Evolutionary conservation across 345 rosid species (phyloP), one percentile per base, ranked within the genome.

Genomic region (Murraya koenigii): DNA sequence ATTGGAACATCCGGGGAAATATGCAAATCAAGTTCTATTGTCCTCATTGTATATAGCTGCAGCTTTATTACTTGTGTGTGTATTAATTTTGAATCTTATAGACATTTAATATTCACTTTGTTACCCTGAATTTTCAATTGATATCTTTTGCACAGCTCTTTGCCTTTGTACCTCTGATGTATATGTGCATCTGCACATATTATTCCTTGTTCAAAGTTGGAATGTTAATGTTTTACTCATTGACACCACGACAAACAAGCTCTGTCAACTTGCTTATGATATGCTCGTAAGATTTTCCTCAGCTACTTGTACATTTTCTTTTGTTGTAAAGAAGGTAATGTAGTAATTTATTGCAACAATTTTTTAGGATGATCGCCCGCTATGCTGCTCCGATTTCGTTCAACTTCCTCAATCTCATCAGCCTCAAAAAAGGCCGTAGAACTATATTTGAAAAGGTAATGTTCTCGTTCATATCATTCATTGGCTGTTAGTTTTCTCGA

Each of bases 201-300:
- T 97, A 93, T 81, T 97, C 99, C 62, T 89, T 94, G 84, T 93
- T 94, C 86, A 97, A 94, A 83, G 76, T 91, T 79, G 99, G 99
- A 71, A 97, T 93, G 99, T 84, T 94, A 78, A 93, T 94, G 99
- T 93, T 97, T 76, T 97, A 97, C 90, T 97, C 99, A 38, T 85
- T 97, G 59, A 97, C 99, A 62, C 97, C 98, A 3, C 87, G 97
- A 66, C 98, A 93, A 87, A 97, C 99, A 54, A 94, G 98, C 81
- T 90, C 99, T 62, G 99, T 97, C 71, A 92, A 90, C 85, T 87
- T 97, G 90, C 94, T 97, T 70, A 94, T 97, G 99, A 97, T 97
- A 83, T 94, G 99, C 91, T 97, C 98, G 98, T 97, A 85, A 90
- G 97, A 84, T 58, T 72, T 81, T 73, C 74, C 56, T 77, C 7